Conservation (phyloP, 2,329 filamentous ascomycete species). For the Clathrospora elynae region DNA sequence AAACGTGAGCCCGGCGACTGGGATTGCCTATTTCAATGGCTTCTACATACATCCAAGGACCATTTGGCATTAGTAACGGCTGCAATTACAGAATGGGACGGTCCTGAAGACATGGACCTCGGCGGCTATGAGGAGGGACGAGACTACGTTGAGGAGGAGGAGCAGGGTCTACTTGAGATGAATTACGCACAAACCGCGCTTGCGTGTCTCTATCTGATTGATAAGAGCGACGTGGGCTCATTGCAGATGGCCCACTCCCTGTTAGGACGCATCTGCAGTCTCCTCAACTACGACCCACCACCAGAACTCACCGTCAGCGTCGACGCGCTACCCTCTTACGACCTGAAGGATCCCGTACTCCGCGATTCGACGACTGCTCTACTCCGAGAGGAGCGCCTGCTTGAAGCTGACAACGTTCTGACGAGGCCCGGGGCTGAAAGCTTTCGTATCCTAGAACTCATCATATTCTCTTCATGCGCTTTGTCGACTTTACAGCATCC, state of each 20-base stretch:
- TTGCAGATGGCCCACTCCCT: conserved; percentile 66
- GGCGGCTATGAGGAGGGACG: conserved; percentile 61
- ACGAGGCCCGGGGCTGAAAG: conserved; percentile 64
- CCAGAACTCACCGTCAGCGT: conserved; percentile 53
- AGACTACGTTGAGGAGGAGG: conserved; percentile 64
- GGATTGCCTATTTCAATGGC: conserved; percentile 72
- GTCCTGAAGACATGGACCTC: conserved; percentile 71
- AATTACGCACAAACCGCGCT: conserved; percentile 71
- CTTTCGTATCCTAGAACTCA: conserved; percentile 64
- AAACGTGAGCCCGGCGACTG: conserved; percentile 58
- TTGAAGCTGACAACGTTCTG: conserved; percentile 66
- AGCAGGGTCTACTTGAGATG: conserved; percentile 63
- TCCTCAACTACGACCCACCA: conserved; percentile 65
- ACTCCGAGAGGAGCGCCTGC: conserved; percentile 55
- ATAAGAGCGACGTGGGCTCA: conserved; percentile 63
- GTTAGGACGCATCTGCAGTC: conserved; percentile 61
- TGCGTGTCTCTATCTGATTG: conserved; percentile 70
- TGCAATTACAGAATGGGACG: conserved; percentile 73
- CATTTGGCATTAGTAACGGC: conserved; percentile 67
- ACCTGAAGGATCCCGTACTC: conserved; percentile 44
- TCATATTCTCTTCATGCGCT: conserved; percentile 59
- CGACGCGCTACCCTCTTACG: conserved; percentile 51
- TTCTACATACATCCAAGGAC: conserved; percentile 63
- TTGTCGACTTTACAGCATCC: conserved; percentile 50
- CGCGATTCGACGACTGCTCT: conserved; percentile 37